Evolutionary conservation across 2,329 filamentous ascomycete species (phyloP).

Genomic region (Penicillium sp.): DNA sequence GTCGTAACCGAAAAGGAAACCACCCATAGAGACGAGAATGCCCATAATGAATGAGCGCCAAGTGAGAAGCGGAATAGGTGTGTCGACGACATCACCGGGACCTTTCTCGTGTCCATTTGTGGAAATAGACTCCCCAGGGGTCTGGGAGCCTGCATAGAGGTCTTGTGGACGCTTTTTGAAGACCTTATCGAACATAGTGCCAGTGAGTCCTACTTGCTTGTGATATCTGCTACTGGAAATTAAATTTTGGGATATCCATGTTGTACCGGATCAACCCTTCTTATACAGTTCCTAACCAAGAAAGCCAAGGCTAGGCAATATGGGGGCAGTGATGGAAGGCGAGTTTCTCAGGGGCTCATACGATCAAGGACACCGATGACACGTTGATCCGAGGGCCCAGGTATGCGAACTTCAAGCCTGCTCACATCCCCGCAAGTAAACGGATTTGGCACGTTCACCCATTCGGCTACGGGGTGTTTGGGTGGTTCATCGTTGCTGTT

Average conservation of each 20-base stretch:
- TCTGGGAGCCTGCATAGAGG: conserved; percentile 3
- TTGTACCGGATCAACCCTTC: not conserved
- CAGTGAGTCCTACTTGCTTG: not conserved
- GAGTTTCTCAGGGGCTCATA: not conserved
- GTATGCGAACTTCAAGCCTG: not conserved
- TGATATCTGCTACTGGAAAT: not conserved
- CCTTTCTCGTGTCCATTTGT: conserved; percentile 18
- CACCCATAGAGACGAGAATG: conserved; percentile 40
- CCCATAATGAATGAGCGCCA: conserved; percentile 29
- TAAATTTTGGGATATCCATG: not conserved
- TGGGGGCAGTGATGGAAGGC: conserved; percentile 1
- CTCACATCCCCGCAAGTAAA: conserved; percentile 1
- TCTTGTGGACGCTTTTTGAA: conserved; percentile 14
- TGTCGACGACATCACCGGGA: conserved; percentile 14
- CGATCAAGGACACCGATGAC: conserved; percentile 14
- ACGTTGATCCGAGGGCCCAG: conserved; percentile 10
- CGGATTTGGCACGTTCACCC: conserved; percentile 3
- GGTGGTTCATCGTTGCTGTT: conserved; percentile 1
- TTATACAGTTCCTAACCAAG: conserved; percentile 5
- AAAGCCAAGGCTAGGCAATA: conserved; percentile 1
- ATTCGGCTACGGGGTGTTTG: not conserved
- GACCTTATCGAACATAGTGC: conserved; percentile 14
- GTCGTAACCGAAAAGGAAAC: conserved; percentile 38
- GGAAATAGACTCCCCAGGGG: conserved; percentile 14
- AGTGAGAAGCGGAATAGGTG: conserved; percentile 26